Conservation (phyloP, 176 grass and related monocot species). For the Lolium rigidum region DNA sequence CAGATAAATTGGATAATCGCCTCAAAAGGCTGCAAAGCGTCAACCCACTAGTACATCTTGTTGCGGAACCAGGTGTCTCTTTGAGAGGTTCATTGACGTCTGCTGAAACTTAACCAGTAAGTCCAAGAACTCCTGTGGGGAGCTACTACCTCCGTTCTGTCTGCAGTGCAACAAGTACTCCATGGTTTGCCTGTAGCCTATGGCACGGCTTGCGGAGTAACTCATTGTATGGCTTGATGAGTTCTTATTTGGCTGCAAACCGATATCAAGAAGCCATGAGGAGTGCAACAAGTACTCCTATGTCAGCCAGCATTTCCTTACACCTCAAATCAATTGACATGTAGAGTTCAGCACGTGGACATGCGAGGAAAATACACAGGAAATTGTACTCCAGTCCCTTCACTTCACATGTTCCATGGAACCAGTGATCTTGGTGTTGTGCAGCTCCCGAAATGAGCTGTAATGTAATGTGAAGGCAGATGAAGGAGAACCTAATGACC, state of each 20-base stretch:
- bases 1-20: constrained; percentile 60
- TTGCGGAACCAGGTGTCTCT: constrained; percentile 90
- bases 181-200: constrained; percentile 89
- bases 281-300: constrained; percentile 67
- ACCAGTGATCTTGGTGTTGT: background rate
- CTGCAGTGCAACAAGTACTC: constrained; percentile 72
- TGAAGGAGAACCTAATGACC: constrained; percentile 63
- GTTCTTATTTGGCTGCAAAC: constrained; percentile 67
- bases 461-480: constrained; percentile 63
- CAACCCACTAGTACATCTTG: constrained; percentile 69
- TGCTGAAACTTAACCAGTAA: constrained; percentile 72
- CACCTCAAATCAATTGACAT: constrained; percentile 72
- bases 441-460: constrained; percentile 46
- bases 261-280: constrained; percentile 78
- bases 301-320: constrained; percentile 71
- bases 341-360: constrained; percentile 57
- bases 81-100: constrained; percentile 75
- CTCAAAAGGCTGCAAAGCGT: constrained; percentile 65
- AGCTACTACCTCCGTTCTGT: constrained; percentile 64
- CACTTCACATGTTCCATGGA: constrained; percentile 17
- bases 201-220: constrained; percentile 67
- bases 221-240: constrained; percentile 51
- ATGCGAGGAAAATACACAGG: constrained; percentile 65
- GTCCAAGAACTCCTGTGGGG: constrained; percentile 48
- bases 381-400: constrained; percentile 67